Conservation (phyloP, 2,329 filamentous ascomycete species). For the Aspergillus aculeatinus region DNA sequence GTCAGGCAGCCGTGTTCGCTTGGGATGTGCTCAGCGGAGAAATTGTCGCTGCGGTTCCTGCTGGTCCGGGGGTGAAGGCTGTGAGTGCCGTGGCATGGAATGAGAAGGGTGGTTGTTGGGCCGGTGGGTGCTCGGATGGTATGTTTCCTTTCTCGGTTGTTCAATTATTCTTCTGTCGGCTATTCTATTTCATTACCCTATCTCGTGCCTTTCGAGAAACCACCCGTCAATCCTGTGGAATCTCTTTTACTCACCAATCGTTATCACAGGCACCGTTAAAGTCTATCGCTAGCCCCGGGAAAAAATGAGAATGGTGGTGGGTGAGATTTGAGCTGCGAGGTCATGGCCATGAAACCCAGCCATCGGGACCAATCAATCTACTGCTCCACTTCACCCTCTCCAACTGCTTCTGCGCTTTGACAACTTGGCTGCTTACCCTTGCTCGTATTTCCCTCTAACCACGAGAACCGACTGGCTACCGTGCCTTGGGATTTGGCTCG, state of each 20-base stretch:
- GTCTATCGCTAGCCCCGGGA: slow-evolving; percentile 14
- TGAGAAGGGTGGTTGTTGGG: slow-evolving; percentile 41
- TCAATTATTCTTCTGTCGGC: background rate
- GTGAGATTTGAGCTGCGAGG: background rate
- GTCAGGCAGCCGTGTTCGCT: slow-evolving; percentile 47
- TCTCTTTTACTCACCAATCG: background rate
- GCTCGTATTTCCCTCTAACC: background rate
- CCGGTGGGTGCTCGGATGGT: slow-evolving; percentile 45
- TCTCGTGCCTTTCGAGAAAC: no score
- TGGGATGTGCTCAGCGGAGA: slow-evolving; percentile 83
- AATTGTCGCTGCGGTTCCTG: slow-evolving; percentile 59
- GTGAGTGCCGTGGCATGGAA: slow-evolving; percentile 50
- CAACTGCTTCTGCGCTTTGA: background rate
- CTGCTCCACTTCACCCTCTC: background rate
- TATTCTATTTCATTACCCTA: no score
- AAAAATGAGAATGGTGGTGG: no score
- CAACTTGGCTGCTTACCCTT: background rate
- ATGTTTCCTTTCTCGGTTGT: slow-evolving; percentile 14
- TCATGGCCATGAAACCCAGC: background rate
- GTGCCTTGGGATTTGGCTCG: background rate
- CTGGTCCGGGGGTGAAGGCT: slow-evolving; percentile 41
- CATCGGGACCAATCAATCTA: background rate
- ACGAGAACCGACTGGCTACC: background rate
- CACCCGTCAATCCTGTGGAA: no score
- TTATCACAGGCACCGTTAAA: slow-evolving; percentile 20